Evolutionary conservation across 2,329 filamentous ascomycete species (phyloP).

Genomic region (Coniochaeta sp.): DNA sequence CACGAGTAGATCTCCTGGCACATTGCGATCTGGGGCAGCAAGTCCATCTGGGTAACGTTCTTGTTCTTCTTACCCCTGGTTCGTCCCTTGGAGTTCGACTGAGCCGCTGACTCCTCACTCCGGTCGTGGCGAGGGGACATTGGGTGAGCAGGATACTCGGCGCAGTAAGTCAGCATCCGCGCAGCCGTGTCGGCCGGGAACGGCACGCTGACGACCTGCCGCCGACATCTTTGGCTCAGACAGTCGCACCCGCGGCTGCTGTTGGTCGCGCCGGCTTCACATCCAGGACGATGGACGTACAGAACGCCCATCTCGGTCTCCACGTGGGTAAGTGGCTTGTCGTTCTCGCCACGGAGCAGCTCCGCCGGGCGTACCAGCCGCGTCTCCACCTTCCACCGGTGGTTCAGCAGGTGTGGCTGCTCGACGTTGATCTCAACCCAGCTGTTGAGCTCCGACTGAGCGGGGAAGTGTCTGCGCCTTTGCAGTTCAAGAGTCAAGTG

Average conservation of each 20-base stretch:
- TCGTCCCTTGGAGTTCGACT: constrained; percentile 8
- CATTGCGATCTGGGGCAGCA: constrained; percentile 57
- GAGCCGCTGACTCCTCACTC: constrained; percentile 11
- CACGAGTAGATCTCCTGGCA: constrained; percentile 59
- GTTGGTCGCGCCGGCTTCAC: constrained; percentile 31
- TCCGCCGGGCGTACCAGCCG: constrained; percentile 50
- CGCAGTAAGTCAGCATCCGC: constrained; percentile 48
- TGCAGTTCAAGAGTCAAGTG: constrained; percentile 53
- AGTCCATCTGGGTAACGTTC: constrained; percentile 41
- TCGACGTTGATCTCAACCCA: constrained; percentile 53
- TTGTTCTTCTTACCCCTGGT: constrained; percentile 17
- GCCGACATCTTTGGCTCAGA: constrained; percentile 29
- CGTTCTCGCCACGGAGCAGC: constrained; percentile 31
- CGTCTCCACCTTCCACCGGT: constrained; percentile 55
- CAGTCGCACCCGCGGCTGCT: constrained; percentile 39
- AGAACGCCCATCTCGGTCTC: constrained; percentile 40
- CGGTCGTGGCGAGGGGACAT: constrained; percentile 14
- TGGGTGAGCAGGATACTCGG: constrained; percentile 39
- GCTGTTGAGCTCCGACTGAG: constrained; percentile 51
- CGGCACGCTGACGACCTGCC: constrained; percentile 45
- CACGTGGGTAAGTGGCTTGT: constrained; percentile 31
- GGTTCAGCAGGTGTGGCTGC: constrained; percentile 43
- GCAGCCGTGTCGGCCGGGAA: constrained; percentile 54
- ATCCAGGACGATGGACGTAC: constrained; percentile 41
- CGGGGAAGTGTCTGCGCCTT: constrained; percentile 48